Evolutionary conservation across 352 stramenopile species (phyloP).

Genomic region (Lagenidium sp.): DNA sequence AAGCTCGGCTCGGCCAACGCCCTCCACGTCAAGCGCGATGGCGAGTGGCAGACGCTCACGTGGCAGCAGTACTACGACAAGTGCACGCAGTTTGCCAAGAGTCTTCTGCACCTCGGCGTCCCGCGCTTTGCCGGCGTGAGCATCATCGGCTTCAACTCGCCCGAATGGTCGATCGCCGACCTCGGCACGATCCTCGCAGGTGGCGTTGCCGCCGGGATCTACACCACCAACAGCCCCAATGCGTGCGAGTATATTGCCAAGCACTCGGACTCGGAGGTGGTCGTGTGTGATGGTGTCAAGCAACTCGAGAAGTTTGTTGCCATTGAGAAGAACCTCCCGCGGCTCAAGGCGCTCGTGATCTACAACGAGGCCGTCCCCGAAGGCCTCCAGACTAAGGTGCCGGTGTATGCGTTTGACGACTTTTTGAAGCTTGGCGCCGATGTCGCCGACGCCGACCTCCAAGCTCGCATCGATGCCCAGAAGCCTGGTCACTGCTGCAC

Average conservation of each 20-base stretch:
- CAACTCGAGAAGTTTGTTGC: conserved; percentile 93
- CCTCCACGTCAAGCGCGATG: conserved; percentile 63
- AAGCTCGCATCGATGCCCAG: conserved; percentile 67
- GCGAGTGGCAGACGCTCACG: conserved; percentile 56
- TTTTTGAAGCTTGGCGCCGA: conserved; percentile 69
- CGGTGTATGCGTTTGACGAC: conserved; percentile 73
- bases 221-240: conserved; percentile 91
- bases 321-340: conserved; percentile 77
- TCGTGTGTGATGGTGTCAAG: conserved; percentile 89
- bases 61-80: conserved; percentile 79
- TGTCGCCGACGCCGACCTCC: conserved; percentile 47
- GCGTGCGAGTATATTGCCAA: conserved; percentile 91
- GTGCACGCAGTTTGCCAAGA: conserved; percentile 71
- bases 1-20: conserved; percentile 43
- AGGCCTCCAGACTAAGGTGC: conserved; percentile 49
- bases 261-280: conserved; percentile 89
- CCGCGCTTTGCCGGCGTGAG: conserved; percentile 70
- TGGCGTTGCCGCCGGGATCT: conserved; percentile 91
- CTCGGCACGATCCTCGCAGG: conserved; percentile 91
- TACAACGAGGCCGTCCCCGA: conserved; percentile 84
- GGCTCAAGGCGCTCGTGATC: conserved; percentile 92
- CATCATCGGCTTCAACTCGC: conserved; percentile 90
- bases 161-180: conserved; percentile 91
- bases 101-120: conserved; percentile 58
- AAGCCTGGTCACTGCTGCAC: conserved; percentile 84